Conservation (phyloP, 495 filamentous ascomycete species). For the Tuber indicum region DNA sequence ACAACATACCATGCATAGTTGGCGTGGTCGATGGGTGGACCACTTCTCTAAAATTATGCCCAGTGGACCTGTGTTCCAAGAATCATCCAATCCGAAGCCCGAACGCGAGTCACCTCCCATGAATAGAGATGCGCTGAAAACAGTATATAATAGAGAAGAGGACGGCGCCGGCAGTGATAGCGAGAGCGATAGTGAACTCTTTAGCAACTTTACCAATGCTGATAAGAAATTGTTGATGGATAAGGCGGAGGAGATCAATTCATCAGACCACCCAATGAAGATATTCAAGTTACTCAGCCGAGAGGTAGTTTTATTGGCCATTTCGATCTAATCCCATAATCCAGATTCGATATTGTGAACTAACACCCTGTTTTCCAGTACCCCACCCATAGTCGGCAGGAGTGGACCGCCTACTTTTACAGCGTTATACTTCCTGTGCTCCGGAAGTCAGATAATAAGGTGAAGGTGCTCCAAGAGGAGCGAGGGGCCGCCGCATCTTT, state of each 20-base stretch:
- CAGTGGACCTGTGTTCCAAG: not conserved
- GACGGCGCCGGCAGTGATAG: not conserved
- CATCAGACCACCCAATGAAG: not conserved
- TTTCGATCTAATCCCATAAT: not conserved
- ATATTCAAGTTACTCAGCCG: not conserved
- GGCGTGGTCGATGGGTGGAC: conserved; percentile 32
- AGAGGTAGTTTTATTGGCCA: not conserved
- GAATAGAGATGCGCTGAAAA: not conserved
- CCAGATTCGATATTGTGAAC: not conserved
- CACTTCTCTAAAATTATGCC: conserved; percentile 17
- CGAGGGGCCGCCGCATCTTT: not conserved
- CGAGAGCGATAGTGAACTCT: conserved; percentile 7
- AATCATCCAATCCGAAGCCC: not conserved
- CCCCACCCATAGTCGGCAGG: conserved; percentile 14
- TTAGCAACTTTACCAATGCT: conserved; percentile 18
- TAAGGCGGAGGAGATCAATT: conserved; percentile 16
- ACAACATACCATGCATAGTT: conserved; percentile 33
- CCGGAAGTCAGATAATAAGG: not conserved
- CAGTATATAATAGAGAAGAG: not conserved
- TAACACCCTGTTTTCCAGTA: conserved; percentile 11
- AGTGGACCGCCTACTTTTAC: conserved; percentile 20
- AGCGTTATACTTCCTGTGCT: conserved; percentile 22
- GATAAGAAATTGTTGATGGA: conserved; percentile 25
- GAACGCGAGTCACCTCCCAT: not conserved
- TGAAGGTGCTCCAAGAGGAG: not conserved